Evolutionary conservation across 2,329 filamentous ascomycete genomes (phyloP).

Genomic region (Cladosporium sp.): DNA sequence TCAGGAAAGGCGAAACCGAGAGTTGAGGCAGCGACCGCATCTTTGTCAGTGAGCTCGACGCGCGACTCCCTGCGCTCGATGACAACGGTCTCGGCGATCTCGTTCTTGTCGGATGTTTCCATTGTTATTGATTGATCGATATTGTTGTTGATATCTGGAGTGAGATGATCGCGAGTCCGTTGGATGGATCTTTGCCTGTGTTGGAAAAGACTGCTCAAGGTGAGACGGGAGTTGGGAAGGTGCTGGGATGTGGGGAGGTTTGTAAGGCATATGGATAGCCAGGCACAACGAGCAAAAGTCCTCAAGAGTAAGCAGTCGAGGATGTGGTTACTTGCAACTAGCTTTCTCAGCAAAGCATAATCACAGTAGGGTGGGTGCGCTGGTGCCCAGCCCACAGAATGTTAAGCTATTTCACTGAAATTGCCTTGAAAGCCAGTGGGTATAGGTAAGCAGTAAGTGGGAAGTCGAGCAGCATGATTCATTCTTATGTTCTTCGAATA

Average conservation of each 20-base stretch:
- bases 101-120: not conserved
- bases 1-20: constrained; percentile 44
- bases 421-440: too few species aligned
- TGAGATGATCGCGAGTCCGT: not conserved
- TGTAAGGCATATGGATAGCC: not conserved
- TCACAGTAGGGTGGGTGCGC: too few species aligned
- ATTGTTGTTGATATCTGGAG: not conserved
- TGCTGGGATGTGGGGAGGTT: not conserved
- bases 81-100: not conserved
- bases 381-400: too few species aligned
- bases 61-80: not conserved
- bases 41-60: constrained; percentile 3
- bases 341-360: not conserved
- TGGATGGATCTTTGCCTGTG: not conserved
- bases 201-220: not conserved
- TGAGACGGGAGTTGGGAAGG: not conserved
- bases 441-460: too few species aligned
- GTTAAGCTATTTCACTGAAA: too few species aligned
- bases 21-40: constrained; percentile 10
- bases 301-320: not conserved
- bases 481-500: too few species aligned
- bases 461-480: too few species aligned
- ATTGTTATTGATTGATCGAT: not conserved
- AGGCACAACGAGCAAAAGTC: not conserved
- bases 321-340: not conserved